phyloP scores from a whole-genome alignment of 129 eudicot genomes.

The Kitagawia praeruptora region DNA sequence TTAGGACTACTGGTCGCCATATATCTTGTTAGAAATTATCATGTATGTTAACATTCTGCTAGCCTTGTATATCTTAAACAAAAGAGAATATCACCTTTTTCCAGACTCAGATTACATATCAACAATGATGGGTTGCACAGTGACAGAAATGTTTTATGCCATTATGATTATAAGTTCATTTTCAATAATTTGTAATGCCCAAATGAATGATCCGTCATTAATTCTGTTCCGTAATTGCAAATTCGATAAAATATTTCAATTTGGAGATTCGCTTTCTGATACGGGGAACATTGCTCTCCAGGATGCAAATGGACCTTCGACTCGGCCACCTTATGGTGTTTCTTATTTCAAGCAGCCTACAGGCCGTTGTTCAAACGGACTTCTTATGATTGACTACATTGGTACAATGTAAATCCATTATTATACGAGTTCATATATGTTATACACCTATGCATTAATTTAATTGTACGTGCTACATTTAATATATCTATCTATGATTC shows the following conservation, averaged over 20 bases:
- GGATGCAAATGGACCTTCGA: neutral
- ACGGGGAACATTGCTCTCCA: slow-evolving; percentile 15
- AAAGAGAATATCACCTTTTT: neutral
- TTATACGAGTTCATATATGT: neutral
- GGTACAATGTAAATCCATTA: slow-evolving; percentile 1
- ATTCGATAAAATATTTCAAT: slow-evolving; percentile 14
- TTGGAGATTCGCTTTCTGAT: slow-evolving; percentile 27
- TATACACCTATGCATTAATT: neutral
- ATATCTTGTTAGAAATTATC: neutral
- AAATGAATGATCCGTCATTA: neutral
- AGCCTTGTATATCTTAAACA: neutral
- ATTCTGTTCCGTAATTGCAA: neutral
- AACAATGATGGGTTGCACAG: neutral
- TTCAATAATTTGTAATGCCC: neutral
- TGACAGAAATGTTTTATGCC: neutral
- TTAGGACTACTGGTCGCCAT: neutral
- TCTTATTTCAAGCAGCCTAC: slow-evolving; percentile 13
- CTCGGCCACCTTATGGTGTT: neutral
- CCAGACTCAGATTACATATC: neutral
- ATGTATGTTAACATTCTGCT: neutral
- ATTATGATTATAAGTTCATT: neutral
- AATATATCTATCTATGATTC: too few species aligned
- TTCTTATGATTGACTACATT: slow-evolving; percentile 13
- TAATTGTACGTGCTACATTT: too few species aligned
- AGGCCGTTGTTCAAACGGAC: slow-evolving; percentile 31